Conservation (phyloP, 2,329 filamentous ascomycete species). For the Westerdykella aurantiaca region DNA sequence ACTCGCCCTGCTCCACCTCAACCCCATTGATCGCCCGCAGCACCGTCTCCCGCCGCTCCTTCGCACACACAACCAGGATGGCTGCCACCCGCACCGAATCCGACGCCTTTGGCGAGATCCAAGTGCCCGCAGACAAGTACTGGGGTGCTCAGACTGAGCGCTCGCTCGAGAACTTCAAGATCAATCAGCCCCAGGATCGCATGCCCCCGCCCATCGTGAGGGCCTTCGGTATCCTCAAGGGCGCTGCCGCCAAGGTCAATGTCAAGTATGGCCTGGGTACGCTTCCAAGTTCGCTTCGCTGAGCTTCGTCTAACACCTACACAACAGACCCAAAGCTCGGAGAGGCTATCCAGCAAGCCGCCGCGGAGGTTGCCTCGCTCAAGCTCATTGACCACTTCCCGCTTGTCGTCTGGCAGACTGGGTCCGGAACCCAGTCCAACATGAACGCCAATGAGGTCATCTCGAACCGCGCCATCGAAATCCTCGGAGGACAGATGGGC, state of each 20-base stretch:
- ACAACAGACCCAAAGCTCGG: slow-evolving; percentile 74
- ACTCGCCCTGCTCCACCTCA: slow-evolving; percentile 7
- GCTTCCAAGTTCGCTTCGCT: slow-evolving; percentile 13
- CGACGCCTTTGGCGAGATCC: slow-evolving; percentile 96
- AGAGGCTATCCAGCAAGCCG: slow-evolving; percentile 89
- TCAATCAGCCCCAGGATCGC: slow-evolving; percentile 98
- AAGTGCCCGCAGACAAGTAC: slow-evolving; percentile 89
- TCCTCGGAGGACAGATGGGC: slow-evolving; percentile 88
- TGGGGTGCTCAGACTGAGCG: slow-evolving; percentile 98
- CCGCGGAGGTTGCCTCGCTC: slow-evolving; percentile 83
- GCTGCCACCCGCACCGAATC: slow-evolving; percentile 70
- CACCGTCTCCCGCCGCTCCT: slow-evolving; percentile 22
- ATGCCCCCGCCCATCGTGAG: slow-evolving; percentile 91
- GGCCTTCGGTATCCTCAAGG: slow-evolving; percentile 96
- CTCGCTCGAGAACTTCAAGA: slow-evolving; percentile 94
- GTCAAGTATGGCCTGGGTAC: slow-evolving; percentile 85
- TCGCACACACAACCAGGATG: slow-evolving; percentile 32
- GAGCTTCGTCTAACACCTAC: slow-evolving; percentile 13
- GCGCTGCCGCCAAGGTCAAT: slow-evolving; percentile 91
- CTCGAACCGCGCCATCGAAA: slow-evolving; percentile 97
- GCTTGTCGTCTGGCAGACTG: slow-evolving; percentile 98
- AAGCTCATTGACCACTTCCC: slow-evolving; percentile 97
- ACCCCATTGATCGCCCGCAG: slow-evolving; percentile 16
- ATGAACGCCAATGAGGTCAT: slow-evolving; percentile 99
- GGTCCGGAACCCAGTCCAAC: slow-evolving; percentile 97